Percentiles rank a stretch among this genome's conserved stretches.
These are phyloP conservation scores for Aschersonia sp. DNA, from an alignment of 2,329 filamentous ascomycete species.

Conservation along the genomic window DNA sequence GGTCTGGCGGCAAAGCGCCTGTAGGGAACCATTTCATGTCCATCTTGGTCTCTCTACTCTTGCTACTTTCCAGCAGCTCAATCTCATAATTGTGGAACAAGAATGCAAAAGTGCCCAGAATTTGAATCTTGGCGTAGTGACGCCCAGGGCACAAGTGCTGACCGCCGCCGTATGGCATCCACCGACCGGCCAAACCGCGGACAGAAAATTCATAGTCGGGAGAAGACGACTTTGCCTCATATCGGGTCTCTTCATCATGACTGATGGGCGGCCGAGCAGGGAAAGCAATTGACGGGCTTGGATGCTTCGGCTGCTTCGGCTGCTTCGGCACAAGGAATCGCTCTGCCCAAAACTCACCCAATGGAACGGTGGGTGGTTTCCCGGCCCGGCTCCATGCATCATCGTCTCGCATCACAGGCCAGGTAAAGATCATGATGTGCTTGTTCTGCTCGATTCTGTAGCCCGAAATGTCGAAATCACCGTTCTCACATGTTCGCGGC, in stretches of 20 bases:
- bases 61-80: not conserved
- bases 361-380: not conserved
- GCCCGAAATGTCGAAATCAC: not conserved
- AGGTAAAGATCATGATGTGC: not conserved
- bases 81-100: not conserved
- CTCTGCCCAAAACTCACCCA: not conserved
- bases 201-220: not conserved
- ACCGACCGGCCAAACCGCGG: not conserved
- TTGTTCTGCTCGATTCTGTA: not conserved
- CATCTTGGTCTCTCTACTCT: not conserved
- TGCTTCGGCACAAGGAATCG: not conserved
- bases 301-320: not conserved
- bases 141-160: conserved; percentile 1
- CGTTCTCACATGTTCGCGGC: not conserved
- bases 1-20: not conserved
- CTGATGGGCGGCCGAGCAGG: not conserved
- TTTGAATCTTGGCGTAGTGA: conserved; percentile 1
- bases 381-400: not conserved
- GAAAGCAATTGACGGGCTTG: not conserved
- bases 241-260: not conserved
- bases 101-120: not conserved
- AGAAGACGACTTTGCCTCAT: no score
- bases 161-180: conserved; percentile 2
- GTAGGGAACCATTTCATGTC: not conserved
- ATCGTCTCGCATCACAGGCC: not conserved